Conservation (phyloP, 1,284 basidiomycete genomes). For the Amylostereum areolatum region DNA sequence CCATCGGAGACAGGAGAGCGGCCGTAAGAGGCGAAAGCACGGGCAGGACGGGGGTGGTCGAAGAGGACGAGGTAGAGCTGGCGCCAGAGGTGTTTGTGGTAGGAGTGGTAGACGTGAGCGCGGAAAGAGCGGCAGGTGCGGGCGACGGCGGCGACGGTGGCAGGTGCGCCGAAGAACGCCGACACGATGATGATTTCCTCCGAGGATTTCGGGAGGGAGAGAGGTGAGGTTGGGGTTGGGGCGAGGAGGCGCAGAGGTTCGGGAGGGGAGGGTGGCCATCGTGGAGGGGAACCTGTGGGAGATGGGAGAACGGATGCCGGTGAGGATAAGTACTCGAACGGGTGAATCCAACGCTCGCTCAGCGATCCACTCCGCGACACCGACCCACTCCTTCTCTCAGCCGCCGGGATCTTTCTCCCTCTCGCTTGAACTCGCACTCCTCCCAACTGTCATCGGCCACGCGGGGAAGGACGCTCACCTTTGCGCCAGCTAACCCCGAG, state of each 20-base stretch:
- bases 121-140: conserved; percentile 36
- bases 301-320: not conserved
- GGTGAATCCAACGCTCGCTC: no score
- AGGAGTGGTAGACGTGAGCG: conserved; percentile 33
- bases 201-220: conserved; percentile 34
- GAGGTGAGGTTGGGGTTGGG: conserved; percentile 8
- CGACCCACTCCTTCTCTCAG: no score
- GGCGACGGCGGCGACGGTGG: conserved; percentile 33
- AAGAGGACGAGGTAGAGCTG: conserved; percentile 43
- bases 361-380: no score
- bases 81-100: conserved; percentile 47
- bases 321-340: no score
- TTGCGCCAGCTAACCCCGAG: no score
- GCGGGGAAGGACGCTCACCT: no score
- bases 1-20: conserved; percentile 11
- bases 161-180: conserved; percentile 24
- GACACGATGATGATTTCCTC: conserved; percentile 36
- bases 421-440: no score
- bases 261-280: not conserved
- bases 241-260: not conserved
- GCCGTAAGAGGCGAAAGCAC: conserved; percentile 6
- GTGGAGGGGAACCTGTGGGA: not conserved
- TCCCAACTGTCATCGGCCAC: no score
- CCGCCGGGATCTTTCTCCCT: no score
- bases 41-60: conserved; percentile 38